Evolutionary conservation across 495 filamentous ascomycete genomes (phyloP), one percentile per base, ranked within the genome.

Genomic region (Hypomontagnella submonticulosa): DNA sequence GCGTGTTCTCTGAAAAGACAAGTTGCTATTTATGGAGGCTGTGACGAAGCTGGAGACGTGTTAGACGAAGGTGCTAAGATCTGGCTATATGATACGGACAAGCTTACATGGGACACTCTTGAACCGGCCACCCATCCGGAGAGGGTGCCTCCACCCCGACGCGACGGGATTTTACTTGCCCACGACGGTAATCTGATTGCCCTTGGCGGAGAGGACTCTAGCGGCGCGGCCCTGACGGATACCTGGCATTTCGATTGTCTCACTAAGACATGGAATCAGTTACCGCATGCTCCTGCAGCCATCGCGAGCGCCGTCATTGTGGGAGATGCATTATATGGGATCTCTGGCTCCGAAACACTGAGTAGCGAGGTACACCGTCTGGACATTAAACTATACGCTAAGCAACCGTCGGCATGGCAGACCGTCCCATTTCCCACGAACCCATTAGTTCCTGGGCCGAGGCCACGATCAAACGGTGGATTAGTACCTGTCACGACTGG

Each of bases 401-500:
- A 67, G n/a, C 61, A 79, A 15, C 66, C 79, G 8, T 60, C 69
- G 11, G 69, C 61, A 4, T 85, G 84, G 84, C 44, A 76, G 6
- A 81, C 73, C 4, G 52, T 79, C 10, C 61, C 68, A 0, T 84
- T 83, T 63, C 80, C 80, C 1, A 79, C 77, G 4, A 82, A 82
- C 42, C 78, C 82, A 0, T 60, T 83, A 4, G 72, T 74, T 0
- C 81, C 79, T 1, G 81, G 81, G 0, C 84, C 83, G 3, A 70
- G 57, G 7, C 77, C 81, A 4, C 73, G 83, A 12, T 66, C 57
- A 2, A 79, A 76, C 11, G 82, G 74, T 1, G 82, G 75, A 10
- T 51, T 86, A 2, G 61, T 83, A 3, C 80, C 82, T 0, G 49
- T 85, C n/a, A 74, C 64, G 0, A 84, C 82, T 0, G 82, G 83